Percentiles rank a stretch among this genome's conserved stretches.
Conservation (phyloP, 2,329 filamentous ascomycete species). For the Drechmeria coniospora region DNA sequence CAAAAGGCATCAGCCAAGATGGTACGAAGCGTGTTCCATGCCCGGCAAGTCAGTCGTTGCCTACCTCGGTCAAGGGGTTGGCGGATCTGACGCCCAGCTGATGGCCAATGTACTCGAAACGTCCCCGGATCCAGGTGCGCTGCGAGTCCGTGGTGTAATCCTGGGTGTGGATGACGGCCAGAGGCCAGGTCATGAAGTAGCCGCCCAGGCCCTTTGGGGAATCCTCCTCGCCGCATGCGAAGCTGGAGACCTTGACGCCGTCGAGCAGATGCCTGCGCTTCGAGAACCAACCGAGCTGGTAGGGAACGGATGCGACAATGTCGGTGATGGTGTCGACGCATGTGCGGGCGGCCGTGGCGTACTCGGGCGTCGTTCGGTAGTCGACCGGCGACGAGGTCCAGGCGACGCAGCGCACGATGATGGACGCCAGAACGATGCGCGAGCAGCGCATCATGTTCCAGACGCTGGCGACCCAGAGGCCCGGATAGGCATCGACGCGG, state of each 20-base stretch:
- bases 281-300: conserved; percentile 43
- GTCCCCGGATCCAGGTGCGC: conserved; percentile 36
- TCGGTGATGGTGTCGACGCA: conserved; percentile 40
- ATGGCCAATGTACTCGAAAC: conserved; percentile 37
- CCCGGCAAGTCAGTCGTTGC: too few species aligned
- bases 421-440: conserved; percentile 37
- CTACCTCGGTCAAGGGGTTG: conserved; percentile 36
- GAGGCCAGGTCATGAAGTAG: conserved; percentile 44
- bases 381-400: conserved; percentile 46
- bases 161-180: conserved; percentile 36
- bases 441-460: conserved; percentile 40
- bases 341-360: conserved; percentile 35
- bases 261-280: conserved; percentile 25
- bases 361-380: conserved; percentile 47
- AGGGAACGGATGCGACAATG: conserved; percentile 46
- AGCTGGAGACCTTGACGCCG: conserved; percentile 25
- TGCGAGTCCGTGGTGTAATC: conserved; percentile 46
- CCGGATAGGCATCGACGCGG: conserved; percentile 41
- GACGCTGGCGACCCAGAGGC: conserved; percentile 42
- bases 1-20: not conserved
- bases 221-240: conserved; percentile 34
- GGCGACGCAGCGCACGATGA: conserved; percentile 42
- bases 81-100: conserved; percentile 44
- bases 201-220: conserved; percentile 38
- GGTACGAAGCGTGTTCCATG: not conserved